Percentiles rank a stretch among this genome's conserved stretches.
phyloP scores from a whole-genome alignment of 176 grass and related monocot genomes.

The Bolboschoenus planiculmis region DNA sequence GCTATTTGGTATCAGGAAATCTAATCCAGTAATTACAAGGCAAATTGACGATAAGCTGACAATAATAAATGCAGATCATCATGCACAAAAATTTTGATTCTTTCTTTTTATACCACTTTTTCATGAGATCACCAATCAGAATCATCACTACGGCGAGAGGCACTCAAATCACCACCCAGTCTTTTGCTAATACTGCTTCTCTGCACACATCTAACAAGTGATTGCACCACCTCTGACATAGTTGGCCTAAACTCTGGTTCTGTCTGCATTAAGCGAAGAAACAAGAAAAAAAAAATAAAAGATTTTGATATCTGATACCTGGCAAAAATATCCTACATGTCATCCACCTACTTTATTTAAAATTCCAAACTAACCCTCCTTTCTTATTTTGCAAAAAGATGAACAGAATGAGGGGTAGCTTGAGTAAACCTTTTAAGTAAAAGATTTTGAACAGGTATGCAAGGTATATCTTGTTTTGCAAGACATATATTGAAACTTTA shows the following conservation, averaged over 20 bases:
- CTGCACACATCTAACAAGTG: constrained; percentile 49
- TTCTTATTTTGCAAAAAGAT: neutral
- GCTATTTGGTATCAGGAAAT: constrained; percentile 2
- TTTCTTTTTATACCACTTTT: neutral
- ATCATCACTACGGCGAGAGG: constrained; percentile 46
- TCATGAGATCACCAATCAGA: constrained; percentile 48
- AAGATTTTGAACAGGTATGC: neutral
- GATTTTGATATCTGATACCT: neutral
- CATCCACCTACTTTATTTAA: neutral
- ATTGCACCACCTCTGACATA: constrained; percentile 75
- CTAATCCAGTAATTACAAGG: constrained; percentile 19
- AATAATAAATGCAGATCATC: constrained; percentile 23
- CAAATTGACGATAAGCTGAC: constrained; percentile 13
- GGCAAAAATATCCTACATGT: neutral
- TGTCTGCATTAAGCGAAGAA: constrained; percentile 31
- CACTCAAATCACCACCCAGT: constrained; percentile 23
- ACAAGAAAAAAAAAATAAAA: neutral
- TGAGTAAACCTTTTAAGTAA: neutral
- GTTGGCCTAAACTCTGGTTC: constrained; percentile 66
- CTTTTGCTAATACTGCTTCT: constrained; percentile 46
- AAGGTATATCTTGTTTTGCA: neutral
- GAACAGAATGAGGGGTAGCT: neutral
- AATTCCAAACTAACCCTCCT: neutral
- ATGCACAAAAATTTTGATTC: constrained; percentile 7
- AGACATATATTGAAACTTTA: neutral